phyloP scores from a whole-genome alignment of 2,329 filamentous ascomycete genomes.

The Metarhizium robertsii region DNA sequence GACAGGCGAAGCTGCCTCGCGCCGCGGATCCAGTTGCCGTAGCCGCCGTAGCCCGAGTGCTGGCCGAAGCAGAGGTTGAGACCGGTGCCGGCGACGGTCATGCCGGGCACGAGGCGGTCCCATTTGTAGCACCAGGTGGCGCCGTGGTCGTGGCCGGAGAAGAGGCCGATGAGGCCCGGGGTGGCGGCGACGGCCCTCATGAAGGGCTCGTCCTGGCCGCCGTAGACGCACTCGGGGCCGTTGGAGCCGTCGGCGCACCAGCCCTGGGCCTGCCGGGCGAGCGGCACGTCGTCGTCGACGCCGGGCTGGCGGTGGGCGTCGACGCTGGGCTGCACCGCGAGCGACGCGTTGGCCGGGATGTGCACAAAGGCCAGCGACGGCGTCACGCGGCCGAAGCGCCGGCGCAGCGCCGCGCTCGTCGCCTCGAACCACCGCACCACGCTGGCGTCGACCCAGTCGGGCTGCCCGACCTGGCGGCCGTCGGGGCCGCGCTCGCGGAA shows the following conservation, averaged over 20 bases:
- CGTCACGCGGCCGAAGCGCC: slow-evolving; percentile 23
- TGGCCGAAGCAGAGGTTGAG: slow-evolving; percentile 50
- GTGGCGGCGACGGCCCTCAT: slow-evolving; percentile 51
- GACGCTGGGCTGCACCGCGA: slow-evolving; percentile 27
- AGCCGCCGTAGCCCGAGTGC: slow-evolving; percentile 62
- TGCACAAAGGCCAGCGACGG: slow-evolving; percentile 41
- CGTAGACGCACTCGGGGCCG: slow-evolving; percentile 29
- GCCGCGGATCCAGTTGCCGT: slow-evolving; percentile 55
- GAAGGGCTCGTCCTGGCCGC: slow-evolving; percentile 48
- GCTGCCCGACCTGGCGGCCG: slow-evolving; percentile 22
- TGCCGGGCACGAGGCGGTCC: slow-evolving; percentile 26
- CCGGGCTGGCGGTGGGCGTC: slow-evolving; percentile 30
- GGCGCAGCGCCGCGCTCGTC: slow-evolving; percentile 19
- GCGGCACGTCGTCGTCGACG: slow-evolving; percentile 33
- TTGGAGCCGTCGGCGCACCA: slow-evolving; percentile 32
- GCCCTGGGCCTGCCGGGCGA: slow-evolving; percentile 32
- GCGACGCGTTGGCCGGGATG: slow-evolving; percentile 35
- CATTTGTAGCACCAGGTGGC: slow-evolving; percentile 48
- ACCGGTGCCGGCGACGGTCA: slow-evolving; percentile 30
- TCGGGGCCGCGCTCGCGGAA: slow-evolving; percentile 29
- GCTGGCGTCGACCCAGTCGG: slow-evolving; percentile 34
- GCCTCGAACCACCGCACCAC: slow-evolving; percentile 36
- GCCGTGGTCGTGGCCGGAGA: slow-evolving; percentile 59
- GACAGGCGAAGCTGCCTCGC: slow-evolving; percentile 44
- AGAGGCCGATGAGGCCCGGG: slow-evolving; percentile 45